Evolutionary conservation across 495 filamentous ascomycete species (phyloP).

Genomic region (Trichoderma gamsii): DNA sequence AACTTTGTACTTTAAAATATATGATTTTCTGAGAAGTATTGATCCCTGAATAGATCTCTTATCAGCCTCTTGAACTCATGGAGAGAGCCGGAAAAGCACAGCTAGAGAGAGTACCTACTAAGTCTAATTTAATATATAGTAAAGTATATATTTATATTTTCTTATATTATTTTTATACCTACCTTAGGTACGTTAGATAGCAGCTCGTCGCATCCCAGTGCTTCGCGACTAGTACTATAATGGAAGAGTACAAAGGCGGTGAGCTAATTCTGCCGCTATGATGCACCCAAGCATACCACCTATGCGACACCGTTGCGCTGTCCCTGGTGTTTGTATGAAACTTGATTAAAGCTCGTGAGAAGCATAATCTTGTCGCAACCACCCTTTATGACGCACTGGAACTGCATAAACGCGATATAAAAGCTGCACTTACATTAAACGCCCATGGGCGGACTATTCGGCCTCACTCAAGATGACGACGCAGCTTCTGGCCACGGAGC

Average conservation of each 20-base stretch:
- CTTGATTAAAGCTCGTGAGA: background rate
- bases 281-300: background rate
- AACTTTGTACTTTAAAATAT: too few relatives aligned
- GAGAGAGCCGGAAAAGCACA: too few relatives aligned
- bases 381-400: background rate
- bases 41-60: too few relatives aligned
- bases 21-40: background rate
- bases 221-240: background rate
- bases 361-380: background rate
- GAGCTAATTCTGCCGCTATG: slow-evolving; percentile 2
- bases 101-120: background rate
- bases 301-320: background rate
- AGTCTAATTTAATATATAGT: too few relatives aligned
- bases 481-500: slow-evolving; percentile 82
- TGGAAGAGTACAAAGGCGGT: background rate
- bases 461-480: slow-evolving; percentile 69
- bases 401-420: background rate
- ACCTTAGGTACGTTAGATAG: too few relatives aligned
- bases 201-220: too few relatives aligned
- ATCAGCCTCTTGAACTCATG: too few relatives aligned
- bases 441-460: slow-evolving; percentile 6
- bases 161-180: too few relatives aligned
- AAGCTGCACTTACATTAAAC: background rate
- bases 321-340: background rate
- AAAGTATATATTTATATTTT: too few relatives aligned